Base-by-base conservation (phyloP, 2,329 filamentous ascomycete genomes). In the Daldinia sp. region DNA sequence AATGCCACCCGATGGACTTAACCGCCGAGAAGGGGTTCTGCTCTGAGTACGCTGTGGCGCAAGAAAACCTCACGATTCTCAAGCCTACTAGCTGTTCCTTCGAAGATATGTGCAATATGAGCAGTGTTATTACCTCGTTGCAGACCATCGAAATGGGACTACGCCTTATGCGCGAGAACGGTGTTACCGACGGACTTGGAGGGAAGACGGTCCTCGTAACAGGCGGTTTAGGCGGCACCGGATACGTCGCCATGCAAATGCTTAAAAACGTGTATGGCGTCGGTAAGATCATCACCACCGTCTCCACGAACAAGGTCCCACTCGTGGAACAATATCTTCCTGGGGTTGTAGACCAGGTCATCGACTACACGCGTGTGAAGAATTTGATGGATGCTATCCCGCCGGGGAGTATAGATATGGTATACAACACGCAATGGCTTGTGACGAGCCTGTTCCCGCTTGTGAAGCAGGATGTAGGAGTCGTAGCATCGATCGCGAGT, bases 201-300 rank as follows among this genome's bases (percentile, higher is more conserved):
- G 83, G 82, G 7, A 83, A 82, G 73, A 84, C 82, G 1, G 82
- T 83, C 1, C 83, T 83, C 59, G 76, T 87, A 5, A 78, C 82
- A 0, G 84, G 76, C 2, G 84, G 79, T 0, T 76, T 87, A 34
- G 79, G 83, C 54, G 81, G 78, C 0, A 81, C 79, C 0, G 83
- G 84, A 0, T 75, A 77, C 2, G 72, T 80, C 23, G 80, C 74
- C 0, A 77, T 81, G 23, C 83, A 86, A 71, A 70, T 86, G 1
- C 80, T 83, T 2, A 83, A 82, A 66, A 81, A 82, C 27, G 76
- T 81, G 2, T 85, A 82, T 48, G 77, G 79, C 0, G 84, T 80
- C 1, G 71, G 71, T 0, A 78, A 75, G 47, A 74, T 86, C 55
- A 81, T 87, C 45, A 77, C 82, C 0, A 85, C 83, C 0, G 82